These are phyloP conservation scores for Ogataea pignaliae DNA, from an alignment of 805 yeast genomes.

Conservation along the genomic window DNA sequence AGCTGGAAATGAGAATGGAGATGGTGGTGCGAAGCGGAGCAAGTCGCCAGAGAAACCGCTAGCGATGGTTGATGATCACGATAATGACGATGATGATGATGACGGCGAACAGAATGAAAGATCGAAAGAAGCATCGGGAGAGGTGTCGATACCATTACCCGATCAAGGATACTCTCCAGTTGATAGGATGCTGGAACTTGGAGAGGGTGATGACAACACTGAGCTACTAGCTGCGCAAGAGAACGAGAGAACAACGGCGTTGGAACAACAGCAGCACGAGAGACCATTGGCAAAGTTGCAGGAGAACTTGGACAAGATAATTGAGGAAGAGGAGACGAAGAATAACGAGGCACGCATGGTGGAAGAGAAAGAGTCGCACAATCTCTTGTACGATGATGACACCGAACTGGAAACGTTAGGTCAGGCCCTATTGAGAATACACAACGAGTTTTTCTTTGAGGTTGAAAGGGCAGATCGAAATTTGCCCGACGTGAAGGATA, in stretches of 20 bases:
- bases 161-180: slow-evolving; percentile 38
- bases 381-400: slow-evolving; percentile 74
- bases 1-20: slow-evolving; percentile 17
- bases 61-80: not conserved
- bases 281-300: slow-evolving; percentile 84
- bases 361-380: slow-evolving; percentile 32
- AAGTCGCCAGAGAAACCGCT: not conserved
- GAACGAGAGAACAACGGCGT: slow-evolving; percentile 58
- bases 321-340: slow-evolving; percentile 31
- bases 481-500: slow-evolving; percentile 58
- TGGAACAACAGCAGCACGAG: slow-evolving; percentile 77
- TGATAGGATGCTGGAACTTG: slow-evolving; percentile 43
- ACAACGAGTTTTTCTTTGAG: slow-evolving; percentile 56
- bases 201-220: slow-evolving; percentile 47
- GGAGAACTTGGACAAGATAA: slow-evolving; percentile 56
- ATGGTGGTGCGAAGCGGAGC: slow-evolving; percentile 1
- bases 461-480: slow-evolving; percentile 30
- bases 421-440: slow-evolving; percentile 59
- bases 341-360: slow-evolving; percentile 5
- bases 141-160: slow-evolving; percentile 15
- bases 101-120: slow-evolving; percentile 4
- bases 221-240: slow-evolving; percentile 52
- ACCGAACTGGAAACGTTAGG: slow-evolving; percentile 65
- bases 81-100: slow-evolving; percentile 17
- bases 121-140: slow-evolving; percentile 26